Evolutionary conservation across 208 protist species (phyloP).

Genomic region (Chromosphaera perkinsii): DNA sequence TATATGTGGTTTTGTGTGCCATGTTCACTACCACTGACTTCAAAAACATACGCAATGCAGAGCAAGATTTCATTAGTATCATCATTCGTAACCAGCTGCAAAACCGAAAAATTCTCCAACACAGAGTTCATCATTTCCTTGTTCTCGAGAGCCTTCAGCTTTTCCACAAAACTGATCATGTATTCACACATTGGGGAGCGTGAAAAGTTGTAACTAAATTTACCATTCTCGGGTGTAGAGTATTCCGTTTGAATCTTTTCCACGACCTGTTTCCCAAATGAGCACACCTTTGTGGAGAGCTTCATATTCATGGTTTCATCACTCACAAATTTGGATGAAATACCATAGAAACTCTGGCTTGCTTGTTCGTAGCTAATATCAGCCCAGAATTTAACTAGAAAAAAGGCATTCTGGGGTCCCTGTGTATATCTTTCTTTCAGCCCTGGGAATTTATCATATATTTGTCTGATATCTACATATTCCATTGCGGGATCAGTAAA

Average conservation of each 20-base stretch:
- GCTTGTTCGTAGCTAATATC: neutral
- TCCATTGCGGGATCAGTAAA: slow-evolving; percentile 25
- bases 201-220: neutral
- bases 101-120: slow-evolving; percentile 32
- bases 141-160: slow-evolving; percentile 3
- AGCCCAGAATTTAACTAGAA: slow-evolving; percentile 26
- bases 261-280: slow-evolving; percentile 24
- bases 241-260: slow-evolving; percentile 15
- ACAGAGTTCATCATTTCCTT: slow-evolving; percentile 20
- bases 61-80: neutral
- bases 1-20: slow-evolving; percentile 18
- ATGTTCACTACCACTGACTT: slow-evolving; percentile 9
- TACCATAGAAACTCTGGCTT: neutral
- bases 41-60: slow-evolving; percentile 21
- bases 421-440: slow-evolving; percentile 6
- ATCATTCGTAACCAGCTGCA: slow-evolving; percentile 17
- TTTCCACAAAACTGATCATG: slow-evolving; percentile 22
- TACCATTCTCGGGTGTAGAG: neutral
- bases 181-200: slow-evolving; percentile 17
- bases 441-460: slow-evolving; percentile 22
- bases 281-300: slow-evolving; percentile 6
- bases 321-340: neutral
- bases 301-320: neutral
- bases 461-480: slow-evolving; percentile 14
- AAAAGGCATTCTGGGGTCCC: slow-evolving; percentile 7